phyloP scores from a whole-genome alignment of 768 basidiomycete species.

The Artomyces pyxidatus region DNA sequence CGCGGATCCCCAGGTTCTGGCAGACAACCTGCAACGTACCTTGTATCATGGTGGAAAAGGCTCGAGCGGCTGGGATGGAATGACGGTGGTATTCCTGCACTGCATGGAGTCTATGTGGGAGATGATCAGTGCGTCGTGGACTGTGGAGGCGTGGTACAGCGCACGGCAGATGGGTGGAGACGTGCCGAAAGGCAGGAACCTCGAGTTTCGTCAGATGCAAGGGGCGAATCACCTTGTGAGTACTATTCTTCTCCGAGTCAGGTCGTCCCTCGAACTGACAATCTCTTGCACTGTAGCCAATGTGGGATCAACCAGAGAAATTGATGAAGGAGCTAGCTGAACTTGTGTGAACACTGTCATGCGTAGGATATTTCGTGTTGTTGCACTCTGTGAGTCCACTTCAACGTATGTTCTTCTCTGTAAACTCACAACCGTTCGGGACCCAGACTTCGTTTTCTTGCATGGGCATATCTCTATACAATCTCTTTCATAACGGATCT shows the following conservation, averaged over 20 bases:
- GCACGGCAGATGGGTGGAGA: neutral
- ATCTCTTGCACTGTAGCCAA: neutral
- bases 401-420: too few relatives aligned
- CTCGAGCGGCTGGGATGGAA: neutral
- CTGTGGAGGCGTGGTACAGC: neutral
- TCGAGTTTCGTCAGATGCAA: neutral
- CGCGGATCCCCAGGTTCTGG: neutral
- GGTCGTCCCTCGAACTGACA: too few relatives aligned
- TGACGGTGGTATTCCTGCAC: neutral
- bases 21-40: neutral
- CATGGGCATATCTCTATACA: too few relatives aligned
- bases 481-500: too few relatives aligned
- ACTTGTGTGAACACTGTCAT: too few relatives aligned
- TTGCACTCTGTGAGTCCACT: too few relatives aligned
- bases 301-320: neutral
- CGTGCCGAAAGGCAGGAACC: neutral
- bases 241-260: neutral
- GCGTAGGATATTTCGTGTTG: too few relatives aligned
- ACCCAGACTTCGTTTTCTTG: too few relatives aligned
- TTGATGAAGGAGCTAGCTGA: too few relatives aligned
- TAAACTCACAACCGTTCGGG: too few relatives aligned
- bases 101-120: neutral
- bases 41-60: neutral
- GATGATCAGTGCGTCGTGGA: conserved; percentile 1
- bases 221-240: conserved; percentile 1